A percentile compares a stretch with the other conserved stretches of the same genome.
Conservation (phyloP, 2,329 filamentous ascomycete genomes). For the Periconia macrospinosa region DNA sequence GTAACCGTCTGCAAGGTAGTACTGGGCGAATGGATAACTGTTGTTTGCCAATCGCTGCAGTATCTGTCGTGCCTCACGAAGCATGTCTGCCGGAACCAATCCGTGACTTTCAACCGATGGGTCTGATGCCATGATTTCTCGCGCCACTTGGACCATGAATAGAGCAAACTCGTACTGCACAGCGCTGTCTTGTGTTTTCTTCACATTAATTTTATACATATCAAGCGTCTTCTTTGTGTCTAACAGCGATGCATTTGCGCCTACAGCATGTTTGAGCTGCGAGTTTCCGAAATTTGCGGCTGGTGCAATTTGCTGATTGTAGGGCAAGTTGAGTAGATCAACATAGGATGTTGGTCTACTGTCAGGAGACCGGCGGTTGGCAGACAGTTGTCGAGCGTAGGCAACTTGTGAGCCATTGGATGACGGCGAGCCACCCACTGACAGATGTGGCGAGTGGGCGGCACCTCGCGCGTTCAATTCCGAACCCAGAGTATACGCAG, state of each 20-base stretch:
- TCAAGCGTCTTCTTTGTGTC: constrained; percentile 92
- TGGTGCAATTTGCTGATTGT: constrained; percentile 75
- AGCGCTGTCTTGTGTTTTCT: constrained; percentile 88
- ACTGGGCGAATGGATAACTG: constrained; percentile 95
- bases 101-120: constrained; percentile 44
- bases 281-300: constrained; percentile 74
- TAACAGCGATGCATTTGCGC: constrained; percentile 86
- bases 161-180: constrained; percentile 97
- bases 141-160: constrained; percentile 87
- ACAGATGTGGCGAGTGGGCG: constrained; percentile 53
- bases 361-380: constrained; percentile 59
- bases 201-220: constrained; percentile 96
- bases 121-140: constrained; percentile 60
- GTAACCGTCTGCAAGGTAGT: constrained; percentile 93
- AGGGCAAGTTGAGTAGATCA: constrained; percentile 67
- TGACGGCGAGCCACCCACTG: constrained; percentile 46
- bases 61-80: constrained; percentile 87
- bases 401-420: constrained; percentile 44
- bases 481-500: constrained; percentile 74
- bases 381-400: constrained; percentile 53
- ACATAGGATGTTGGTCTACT: constrained; percentile 62
- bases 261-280: constrained; percentile 75
- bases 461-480: constrained; percentile 68
- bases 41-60: constrained; percentile 82
- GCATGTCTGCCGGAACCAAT: constrained; percentile 61